Conservation (phyloP, 352 stramenopile species). For the Globisporangium barbulae region DNA sequence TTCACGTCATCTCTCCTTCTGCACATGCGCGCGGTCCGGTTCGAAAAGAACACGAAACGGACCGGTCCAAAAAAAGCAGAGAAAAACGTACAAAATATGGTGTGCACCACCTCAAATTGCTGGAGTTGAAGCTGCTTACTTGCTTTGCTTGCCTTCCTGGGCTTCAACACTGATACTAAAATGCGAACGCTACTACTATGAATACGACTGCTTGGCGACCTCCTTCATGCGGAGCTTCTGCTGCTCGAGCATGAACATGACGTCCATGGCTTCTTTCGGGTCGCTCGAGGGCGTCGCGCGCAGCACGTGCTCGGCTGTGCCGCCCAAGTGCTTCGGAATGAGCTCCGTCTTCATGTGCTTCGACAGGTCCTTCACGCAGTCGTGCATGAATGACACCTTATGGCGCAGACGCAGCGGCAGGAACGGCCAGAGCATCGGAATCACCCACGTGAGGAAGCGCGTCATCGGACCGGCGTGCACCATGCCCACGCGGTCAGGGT, state of each 20-base stretch:
- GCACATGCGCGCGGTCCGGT: neutral
- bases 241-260: conserved; percentile 54
- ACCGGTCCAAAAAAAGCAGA: neutral
- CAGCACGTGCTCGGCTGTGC: conserved; percentile 36
- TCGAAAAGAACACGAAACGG: neutral
- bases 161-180: neutral
- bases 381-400: conserved; percentile 64
- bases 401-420: conserved; percentile 42
- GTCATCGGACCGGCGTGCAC: conserved; percentile 59
- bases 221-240: conserved; percentile 47
- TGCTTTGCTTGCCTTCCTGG: neutral
- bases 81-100: neutral
- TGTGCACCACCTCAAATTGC: neutral
- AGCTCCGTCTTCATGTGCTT: conserved; percentile 59
- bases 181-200: neutral
- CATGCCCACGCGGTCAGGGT: conserved; percentile 59
- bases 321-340: conserved; percentile 54
- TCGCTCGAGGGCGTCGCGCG: conserved; percentile 18
- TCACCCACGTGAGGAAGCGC: conserved; percentile 47
- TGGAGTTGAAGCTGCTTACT: neutral
- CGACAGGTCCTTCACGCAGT: conserved; percentile 45
- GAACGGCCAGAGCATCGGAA: conserved; percentile 55
- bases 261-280: conserved; percentile 34
- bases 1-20: neutral
- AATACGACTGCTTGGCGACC: conserved; percentile 6